Evolutionary conservation across 108 stramenopile genomes (phyloP), one percentile per base, ranked within the genome.

Genomic region (Cyclotella baltica): DNA sequence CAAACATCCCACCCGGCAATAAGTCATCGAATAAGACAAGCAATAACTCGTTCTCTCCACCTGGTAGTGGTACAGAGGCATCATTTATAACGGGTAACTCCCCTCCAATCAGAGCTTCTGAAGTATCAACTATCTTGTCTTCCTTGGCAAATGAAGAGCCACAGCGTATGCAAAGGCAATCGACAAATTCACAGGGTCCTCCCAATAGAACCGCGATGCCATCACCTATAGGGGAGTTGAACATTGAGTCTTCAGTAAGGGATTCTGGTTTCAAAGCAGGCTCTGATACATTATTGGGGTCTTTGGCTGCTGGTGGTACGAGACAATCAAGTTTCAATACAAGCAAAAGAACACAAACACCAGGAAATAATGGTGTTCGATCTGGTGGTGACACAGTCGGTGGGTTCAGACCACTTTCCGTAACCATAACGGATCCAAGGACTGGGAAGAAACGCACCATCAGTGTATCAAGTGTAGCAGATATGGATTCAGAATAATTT

Each of bases 381-480:
- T 58, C 40, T 38, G 72, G 72, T 1, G 59, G 46, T n/a, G 31
- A 61, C 43, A 61, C 43, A 18, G 43, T 48, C 3, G 61, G 59
- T 47, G 51, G 47, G 28, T 35, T 51, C 4, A 62, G 37, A 25
- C 73, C 73, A 3, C 62, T 64, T 22, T 74, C 73, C n/a, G 73
- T 74, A 15, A 74, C 73, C 48, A 53, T 74, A 27, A 74, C 62
- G 31, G 73, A 74, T 53, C 73, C 73, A 23, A 57, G 73, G 27
- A 74, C 73, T 30, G 73, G 73, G 22, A 74, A 74, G 51, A 74
- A 74, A 37, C 62, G 73, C 40, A 74, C 62, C 4, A 74, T 74
- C 27, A 74, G 59, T 72, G 72, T 51, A 38, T 72, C 72, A 47
- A 72, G 61, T 64, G 40, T 15, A 25, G 11, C 63, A 25, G 63